Conservation (phyloP, 78 protist species). For the slime mould (Dictyostelium discoideum) region DNA sequence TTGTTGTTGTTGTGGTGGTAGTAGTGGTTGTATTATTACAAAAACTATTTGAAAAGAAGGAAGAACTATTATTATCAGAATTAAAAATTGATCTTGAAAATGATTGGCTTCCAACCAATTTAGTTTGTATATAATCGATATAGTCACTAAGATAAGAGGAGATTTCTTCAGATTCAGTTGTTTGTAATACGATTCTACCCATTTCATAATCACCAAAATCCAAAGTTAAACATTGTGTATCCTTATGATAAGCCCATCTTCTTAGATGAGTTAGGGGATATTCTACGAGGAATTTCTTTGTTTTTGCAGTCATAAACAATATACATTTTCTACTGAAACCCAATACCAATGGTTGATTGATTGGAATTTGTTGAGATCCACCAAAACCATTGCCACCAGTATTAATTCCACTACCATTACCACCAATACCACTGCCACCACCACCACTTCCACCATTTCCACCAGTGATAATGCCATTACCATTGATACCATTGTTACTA, state of each 20-base stretch:
- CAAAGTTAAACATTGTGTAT: constrained; percentile 23
- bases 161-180: constrained; percentile 58
- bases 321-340: constrained; percentile 81
- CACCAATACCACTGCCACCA: not conserved
- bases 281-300: constrained; percentile 53
- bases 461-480: not conserved
- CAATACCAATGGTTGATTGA: constrained; percentile 53
- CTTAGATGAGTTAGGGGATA: constrained; percentile 67
- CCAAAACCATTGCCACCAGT: not conserved
- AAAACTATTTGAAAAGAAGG: not conserved
- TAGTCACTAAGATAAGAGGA: constrained; percentile 75
- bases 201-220: constrained; percentile 81
- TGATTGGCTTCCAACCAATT: constrained; percentile 70
- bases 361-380: constrained; percentile 10
- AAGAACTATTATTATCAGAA: not conserved
- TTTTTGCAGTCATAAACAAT: constrained; percentile 63
- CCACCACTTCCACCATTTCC: not conserved
- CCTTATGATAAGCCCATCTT: constrained; percentile 60
- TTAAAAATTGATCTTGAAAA: constrained; percentile 22
- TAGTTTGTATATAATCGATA: constrained; percentile 78
- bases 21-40: not conserved
- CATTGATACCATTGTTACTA: not conserved
- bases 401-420: not conserved
- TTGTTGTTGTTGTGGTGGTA: not conserved
- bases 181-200: constrained; percentile 66